Evolutionary conservation across 257 asterid species (phyloP).

Genomic region (Nicotiana benthamiana): DNA sequence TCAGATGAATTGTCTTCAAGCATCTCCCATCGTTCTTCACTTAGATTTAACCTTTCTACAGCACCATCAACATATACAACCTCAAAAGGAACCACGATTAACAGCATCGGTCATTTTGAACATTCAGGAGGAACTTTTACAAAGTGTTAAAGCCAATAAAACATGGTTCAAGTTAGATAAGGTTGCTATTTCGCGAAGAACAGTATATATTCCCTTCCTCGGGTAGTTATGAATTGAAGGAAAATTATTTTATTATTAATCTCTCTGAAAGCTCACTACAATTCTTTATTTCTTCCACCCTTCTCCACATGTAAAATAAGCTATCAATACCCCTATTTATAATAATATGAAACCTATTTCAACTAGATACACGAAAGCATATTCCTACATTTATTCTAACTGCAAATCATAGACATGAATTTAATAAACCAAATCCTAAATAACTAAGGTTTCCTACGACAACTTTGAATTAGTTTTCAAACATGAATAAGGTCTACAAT

Average conservation of each 20-base stretch:
- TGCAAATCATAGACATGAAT: no score
- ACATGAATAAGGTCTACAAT: background rate
- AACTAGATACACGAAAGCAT: no score
- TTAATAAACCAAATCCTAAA: no score
- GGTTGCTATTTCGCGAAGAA: background rate
- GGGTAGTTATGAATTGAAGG: background rate
- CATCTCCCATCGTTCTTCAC: slow-evolving; percentile 38
- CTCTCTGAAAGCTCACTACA: no score
- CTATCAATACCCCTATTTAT: no score
- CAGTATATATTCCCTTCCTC: background rate
- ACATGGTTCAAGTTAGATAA: background rate
- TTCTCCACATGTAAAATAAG: no score
- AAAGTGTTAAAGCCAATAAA: background rate
- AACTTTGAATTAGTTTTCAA: no score
- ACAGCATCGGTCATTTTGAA: background rate
- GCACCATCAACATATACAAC: slow-evolving; percentile 37
- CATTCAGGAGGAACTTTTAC: background rate
- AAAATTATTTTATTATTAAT: no score
- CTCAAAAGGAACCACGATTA: slow-evolving; percentile 21
- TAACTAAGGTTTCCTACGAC: no score
- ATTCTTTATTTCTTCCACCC: no score
- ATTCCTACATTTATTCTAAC: no score
- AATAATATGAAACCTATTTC: no score
- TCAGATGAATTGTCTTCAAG: slow-evolving; percentile 8
- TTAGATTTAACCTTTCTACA: slow-evolving; percentile 32